These are phyloP conservation scores for Plasmodium inui DNA, from an alignment of 169 alveolate species.

Conservation along the genomic window DNA sequence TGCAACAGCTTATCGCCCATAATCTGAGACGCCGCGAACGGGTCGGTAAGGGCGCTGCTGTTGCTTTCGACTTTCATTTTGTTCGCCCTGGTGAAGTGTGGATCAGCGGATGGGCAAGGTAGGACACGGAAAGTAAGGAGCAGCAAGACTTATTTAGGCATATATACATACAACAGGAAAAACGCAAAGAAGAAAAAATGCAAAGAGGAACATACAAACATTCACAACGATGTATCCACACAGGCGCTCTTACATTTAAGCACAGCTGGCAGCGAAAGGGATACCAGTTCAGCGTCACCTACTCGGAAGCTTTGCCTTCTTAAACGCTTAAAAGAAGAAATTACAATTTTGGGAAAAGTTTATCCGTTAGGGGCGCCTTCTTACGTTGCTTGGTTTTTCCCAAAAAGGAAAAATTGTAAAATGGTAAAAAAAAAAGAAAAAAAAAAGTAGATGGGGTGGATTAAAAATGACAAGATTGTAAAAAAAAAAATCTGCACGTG, in stretches of 20 bases:
- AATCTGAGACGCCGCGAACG: constrained; percentile 30
- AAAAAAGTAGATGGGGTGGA: background rate
- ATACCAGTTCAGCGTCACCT: background rate
- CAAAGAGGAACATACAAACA: background rate
- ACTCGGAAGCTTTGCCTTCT: background rate
- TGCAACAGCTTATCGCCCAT: constrained; percentile 58
- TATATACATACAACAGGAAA: background rate
- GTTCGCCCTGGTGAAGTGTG: background rate
- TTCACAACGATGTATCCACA: background rate
- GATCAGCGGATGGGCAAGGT: background rate
- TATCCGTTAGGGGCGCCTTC: background rate
- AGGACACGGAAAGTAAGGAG: background rate
- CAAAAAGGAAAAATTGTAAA: background rate
- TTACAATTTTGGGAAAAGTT: background rate
- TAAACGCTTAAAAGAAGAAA: too few relatives aligned
- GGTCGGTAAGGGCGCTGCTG: background rate
- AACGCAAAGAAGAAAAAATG: background rate
- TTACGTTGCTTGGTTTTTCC: background rate
- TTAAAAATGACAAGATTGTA: background rate
- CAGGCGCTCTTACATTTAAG: background rate
- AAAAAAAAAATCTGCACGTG: background rate
- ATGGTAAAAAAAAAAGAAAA: background rate
- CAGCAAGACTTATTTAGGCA: background rate
- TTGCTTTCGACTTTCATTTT: constrained; percentile 31
- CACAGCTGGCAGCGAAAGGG: background rate